Base-by-base conservation (phyloP, 2,329 filamentous ascomycete genomes). In the Helminthosporium solani region DNA sequence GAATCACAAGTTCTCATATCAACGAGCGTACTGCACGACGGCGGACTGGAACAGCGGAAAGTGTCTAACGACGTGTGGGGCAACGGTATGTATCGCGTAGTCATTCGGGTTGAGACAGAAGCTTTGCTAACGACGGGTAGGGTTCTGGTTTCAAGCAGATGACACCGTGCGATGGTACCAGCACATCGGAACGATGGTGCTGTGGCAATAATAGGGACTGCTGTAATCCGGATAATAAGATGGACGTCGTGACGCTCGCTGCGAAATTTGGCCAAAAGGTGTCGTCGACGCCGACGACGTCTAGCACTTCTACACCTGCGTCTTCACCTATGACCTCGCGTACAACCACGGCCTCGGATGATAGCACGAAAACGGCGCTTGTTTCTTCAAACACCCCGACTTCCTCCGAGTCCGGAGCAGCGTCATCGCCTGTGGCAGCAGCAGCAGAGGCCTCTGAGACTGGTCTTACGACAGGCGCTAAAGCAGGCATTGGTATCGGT, bases 151-250 rank as follows among this genome's bases (percentile, higher is more conserved):
- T 23, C 19, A 36, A 20, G 15, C 12, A 34, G 9, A 40, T 46
- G 31, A 46, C 43, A 3, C 37, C 43, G 2, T 40, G 43, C 31
- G 38, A 45, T 18, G 43, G 43, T 12, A 40, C 28, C 8, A 18
- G 27, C 3, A 45, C 4, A 2, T 34, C 27, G 2, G 30, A 40
- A 3, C 31, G 18, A 30, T 45, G 43, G 43, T 40, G 36, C 19
- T 45, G 43, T 20, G 43, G 28, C 7, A 35, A 40, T 21, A 31
- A 7, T 11, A 45, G 15, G 8, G 19, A 34, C n/a, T 46, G 43
- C 16, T 40, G 37, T n/a, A 42, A 31, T n/a, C 5, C 33, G 4
- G 35, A 21, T 12, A 23, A 14, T 18, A 42, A 42, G 3, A 12
- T 33, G 18, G 27, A 25, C 2, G 16, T 34, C 14, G 30, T 33